Conservation (phyloP, 306 rosid genomes). For the Canavalia gladiata region DNA sequence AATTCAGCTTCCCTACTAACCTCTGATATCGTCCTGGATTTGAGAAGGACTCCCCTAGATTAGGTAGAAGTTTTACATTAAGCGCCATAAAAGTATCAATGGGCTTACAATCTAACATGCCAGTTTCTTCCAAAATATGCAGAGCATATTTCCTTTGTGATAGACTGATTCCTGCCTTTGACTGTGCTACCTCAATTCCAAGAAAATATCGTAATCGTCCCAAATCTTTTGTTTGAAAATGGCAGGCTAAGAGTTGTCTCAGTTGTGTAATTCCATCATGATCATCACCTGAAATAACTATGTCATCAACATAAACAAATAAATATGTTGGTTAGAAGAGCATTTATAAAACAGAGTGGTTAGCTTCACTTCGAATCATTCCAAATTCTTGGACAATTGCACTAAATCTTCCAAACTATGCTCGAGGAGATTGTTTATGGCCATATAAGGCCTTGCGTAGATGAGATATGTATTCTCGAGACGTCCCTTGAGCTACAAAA, state of each 20-base stretch:
- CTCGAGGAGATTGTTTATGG: neutral
- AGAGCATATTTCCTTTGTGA: neutral
- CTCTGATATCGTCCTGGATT: neutral
- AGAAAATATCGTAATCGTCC: neutral
- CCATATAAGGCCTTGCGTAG: neutral
- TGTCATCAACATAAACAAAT: no score
- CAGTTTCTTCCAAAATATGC: neutral
- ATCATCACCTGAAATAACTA: no score
- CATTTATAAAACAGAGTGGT: neutral
- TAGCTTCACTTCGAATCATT: neutral
- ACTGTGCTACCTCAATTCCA: neutral
- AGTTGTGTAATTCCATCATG: no score
- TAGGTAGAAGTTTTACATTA: neutral
- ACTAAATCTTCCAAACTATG: neutral
- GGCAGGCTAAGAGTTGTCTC: no score
- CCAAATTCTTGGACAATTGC: neutral
- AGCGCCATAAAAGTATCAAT: neutral
- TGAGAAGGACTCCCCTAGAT: no score
- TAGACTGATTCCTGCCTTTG: neutral
- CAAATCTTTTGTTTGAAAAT: neutral
- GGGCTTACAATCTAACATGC: neutral
- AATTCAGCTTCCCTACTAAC: neutral
- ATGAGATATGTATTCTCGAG: neutral
- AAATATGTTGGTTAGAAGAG: neutral
- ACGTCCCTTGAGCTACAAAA: neutral